Base-by-base conservation (phyloP, 176 grass and related monocot species). In the Luzula sylvatica region DNA sequence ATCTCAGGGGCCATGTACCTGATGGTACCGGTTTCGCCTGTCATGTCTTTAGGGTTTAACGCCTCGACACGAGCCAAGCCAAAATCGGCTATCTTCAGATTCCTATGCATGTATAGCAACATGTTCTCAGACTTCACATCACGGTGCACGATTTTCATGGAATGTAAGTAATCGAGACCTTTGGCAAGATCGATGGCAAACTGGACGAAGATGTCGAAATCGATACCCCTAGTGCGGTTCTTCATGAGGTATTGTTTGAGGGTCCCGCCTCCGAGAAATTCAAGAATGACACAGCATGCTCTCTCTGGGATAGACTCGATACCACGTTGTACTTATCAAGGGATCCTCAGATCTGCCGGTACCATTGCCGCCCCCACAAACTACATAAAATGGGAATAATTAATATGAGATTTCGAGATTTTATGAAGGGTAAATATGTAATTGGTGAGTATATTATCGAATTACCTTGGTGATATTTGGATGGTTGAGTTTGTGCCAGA, bases 71-170 rank as follows among this genome's bases (percentile, higher is more conserved):
- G 81, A 3, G 84, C 90, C 27, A 96, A 80, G 0, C 90, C 84
- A 16, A 96, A 96, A 74, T 89, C 84, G 9, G 90, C 84, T 49
- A 96, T 96, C 66, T 89, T 88, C 12, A 96, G 77, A 3, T 43
- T 71, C 53, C 61, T 78, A 50, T 71, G 64, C 15, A 17, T 50
- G 72, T 86, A 76, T 18, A 96, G 56, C 44, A 96, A 66, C 90
- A 89, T 96, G 50, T 96, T 96, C 71, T 95, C 90, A 1, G 71
- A 76, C 77, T 96, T 89, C 15, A 96, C 90, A 35, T 96, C 90
- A 1, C 90, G 84, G 71, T 96, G 84, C 58, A 89, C 68, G 16
- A 89, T 96, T 51, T 74, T 76, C 32, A 70, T 39, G 7, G 80
- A 76, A 71, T 96, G 90, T 52, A 96, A 74, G 55, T 85, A 88